Evolutionary conservation across 768 basidiomycete genomes (phyloP).

Genomic region (Rhodotorula babjevae): DNA sequence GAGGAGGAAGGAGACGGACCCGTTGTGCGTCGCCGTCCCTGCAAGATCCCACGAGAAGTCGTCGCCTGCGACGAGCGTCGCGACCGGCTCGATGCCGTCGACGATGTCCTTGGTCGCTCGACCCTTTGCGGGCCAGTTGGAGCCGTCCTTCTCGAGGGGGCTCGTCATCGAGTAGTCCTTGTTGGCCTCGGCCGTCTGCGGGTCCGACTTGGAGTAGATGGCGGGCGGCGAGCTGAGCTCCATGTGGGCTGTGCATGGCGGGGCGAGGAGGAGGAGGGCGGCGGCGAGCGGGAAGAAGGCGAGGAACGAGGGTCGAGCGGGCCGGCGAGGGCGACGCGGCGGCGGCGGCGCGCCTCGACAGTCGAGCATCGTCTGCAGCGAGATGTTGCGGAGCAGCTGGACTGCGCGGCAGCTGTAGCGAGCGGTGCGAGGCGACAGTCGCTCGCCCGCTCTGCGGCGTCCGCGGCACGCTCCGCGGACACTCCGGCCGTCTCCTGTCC

Average conservation of each 20-base stretch:
- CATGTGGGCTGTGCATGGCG: background rate
- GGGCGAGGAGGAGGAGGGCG: background rate
- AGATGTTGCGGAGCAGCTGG: too few relatives aligned
- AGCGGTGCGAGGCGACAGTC: too few relatives aligned
- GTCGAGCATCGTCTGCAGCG: too few relatives aligned
- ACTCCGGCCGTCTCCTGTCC: too few relatives aligned
- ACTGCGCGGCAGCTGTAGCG: too few relatives aligned
- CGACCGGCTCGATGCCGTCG: conserved; percentile 3
- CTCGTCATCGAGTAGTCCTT: conserved; percentile 31
- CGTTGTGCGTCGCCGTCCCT: conserved; percentile 24
- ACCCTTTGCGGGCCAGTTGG: conserved; percentile 11
- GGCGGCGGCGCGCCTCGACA: too few relatives aligned
- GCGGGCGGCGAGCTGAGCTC: conserved; percentile 13
- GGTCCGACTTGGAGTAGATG: conserved; percentile 12
- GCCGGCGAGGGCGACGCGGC: too few relatives aligned
- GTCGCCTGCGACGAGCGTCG: conserved; percentile 17
- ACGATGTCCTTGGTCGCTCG: background rate
- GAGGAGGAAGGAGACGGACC: background rate
- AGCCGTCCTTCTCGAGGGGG: conserved; percentile 7
- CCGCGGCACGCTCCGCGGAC: too few relatives aligned
- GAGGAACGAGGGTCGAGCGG: too few relatives aligned
- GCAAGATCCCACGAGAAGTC: conserved; percentile 18
- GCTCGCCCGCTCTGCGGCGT: too few relatives aligned
- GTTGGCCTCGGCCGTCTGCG: conserved; percentile 10
- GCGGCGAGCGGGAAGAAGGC: background rate